Conservation (phyloP, 2,329 filamentous ascomycete genomes). For the Xylariaceae sp. region DNA sequence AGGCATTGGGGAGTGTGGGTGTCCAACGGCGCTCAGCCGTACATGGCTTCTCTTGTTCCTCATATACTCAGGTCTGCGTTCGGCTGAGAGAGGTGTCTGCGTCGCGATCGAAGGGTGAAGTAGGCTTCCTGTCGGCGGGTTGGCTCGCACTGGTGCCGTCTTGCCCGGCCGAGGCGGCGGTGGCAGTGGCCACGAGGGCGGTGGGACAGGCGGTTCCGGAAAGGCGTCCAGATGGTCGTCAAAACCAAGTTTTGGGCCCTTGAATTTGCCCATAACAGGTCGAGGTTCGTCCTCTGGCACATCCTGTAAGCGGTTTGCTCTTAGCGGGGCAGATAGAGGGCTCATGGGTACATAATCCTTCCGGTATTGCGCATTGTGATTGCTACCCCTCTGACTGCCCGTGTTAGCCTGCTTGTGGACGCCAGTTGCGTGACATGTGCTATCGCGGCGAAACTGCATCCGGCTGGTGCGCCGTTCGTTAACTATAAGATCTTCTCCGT, state of each 20-base stretch:
- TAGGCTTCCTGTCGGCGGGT: constrained; percentile 1
- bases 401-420: constrained; percentile 3
- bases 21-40: constrained; percentile 38
- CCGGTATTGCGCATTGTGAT: constrained; percentile 7
- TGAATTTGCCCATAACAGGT: constrained; percentile 8
- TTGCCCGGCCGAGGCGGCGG: constrained; percentile 11
- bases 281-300: constrained; percentile 15
- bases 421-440: constrained; percentile 3
- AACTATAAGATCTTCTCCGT: constrained; percentile 19
- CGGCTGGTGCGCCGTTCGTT: constrained; percentile 21
- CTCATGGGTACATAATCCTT: constrained; percentile 20
- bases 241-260: too few species aligned
- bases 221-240: constrained; percentile 7
- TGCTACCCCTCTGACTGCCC: constrained; percentile 9
- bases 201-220: constrained; percentile 14
- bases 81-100: constrained; percentile 11
- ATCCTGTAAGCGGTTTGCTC: constrained; percentile 11
- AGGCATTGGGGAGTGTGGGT: constrained; percentile 27
- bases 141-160: not conserved
- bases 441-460: constrained; percentile 15
- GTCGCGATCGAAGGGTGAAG: constrained; percentile 19
- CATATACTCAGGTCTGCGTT: constrained; percentile 5
- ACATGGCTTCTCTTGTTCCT: constrained; percentile 35
- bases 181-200: constrained; percentile 13
- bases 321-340: constrained; percentile 9